phyloP scores from a whole-genome alignment of 768 basidiomycete species.

The Crassisporium funariophilum region DNA sequence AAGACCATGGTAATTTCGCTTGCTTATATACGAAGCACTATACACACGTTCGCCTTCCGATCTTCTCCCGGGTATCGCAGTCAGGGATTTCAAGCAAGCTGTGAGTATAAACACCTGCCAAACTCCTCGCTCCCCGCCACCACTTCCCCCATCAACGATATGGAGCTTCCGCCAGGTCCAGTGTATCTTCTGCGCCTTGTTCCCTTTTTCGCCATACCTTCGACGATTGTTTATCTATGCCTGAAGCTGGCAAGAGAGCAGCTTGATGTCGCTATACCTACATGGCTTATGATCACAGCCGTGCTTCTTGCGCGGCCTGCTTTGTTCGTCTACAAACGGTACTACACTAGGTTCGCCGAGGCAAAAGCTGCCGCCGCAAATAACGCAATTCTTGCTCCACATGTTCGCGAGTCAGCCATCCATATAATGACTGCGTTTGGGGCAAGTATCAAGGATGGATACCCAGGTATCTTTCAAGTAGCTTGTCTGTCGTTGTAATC shows the following conservation, averaged over 20 bases:
- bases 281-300: conserved; percentile 6
- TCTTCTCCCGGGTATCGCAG: no score
- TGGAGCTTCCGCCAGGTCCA: conserved; percentile 15
- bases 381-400: conserved; percentile 12
- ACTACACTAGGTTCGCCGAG: conserved; percentile 7
- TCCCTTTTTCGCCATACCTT: conserved; percentile 14
- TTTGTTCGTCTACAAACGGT: not conserved
- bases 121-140: not conserved
- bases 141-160: not conserved
- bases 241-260: conserved; percentile 5
- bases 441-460: conserved; percentile 26
- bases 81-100: no score
- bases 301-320: conserved; percentile 11
- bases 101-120: no score
- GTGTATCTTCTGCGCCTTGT: conserved; percentile 9
- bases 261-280: not conserved
- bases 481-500: not conserved
- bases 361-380: conserved; percentile 9
- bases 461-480: conserved; percentile 30
- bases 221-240: conserved; percentile 4
- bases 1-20: no score
- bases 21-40: no score
- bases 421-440: conserved; percentile 4
- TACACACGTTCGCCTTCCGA: no score
- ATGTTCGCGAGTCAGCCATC: conserved; percentile 12